Base-by-base conservation (phyloP, 306 rosid species). In the Medicago lupulina region DNA sequence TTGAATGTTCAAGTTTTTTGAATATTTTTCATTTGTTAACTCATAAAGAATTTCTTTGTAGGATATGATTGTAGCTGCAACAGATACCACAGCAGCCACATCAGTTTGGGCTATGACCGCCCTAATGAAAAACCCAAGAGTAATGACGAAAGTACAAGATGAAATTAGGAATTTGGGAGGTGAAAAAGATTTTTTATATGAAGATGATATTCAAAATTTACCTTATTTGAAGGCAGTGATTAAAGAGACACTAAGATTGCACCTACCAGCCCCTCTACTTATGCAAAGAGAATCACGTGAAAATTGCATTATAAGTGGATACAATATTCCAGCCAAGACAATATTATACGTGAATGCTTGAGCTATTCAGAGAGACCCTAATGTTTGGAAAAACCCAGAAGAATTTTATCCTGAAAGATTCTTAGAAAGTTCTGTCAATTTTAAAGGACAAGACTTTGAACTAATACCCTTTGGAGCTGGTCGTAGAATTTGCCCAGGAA, bases 191-290 rank as follows among this genome's bases (percentile, higher is more conserved):
- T 75, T 75, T 4, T 0, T 70, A 18, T 38, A 73, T 5, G 86
- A 78, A 66, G 25, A 67, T 36, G 80, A 82, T 1, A 18, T 78
- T 8, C 40, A 51, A 51, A 67, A 78, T 2, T 72, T 60, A 49
- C 16, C 63, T 0, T 82, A 82, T 50, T 50, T 82, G 0, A 78
- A 78, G 7, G 74, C 69, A 7, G 62, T 21, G 34, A 55, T 55
- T 9, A 55, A 55, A 55, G 62, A 55, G 14, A 55, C 62, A 0
- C 3, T 55, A 19, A 55, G 62, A 55, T 1, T 55, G 31, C 2
- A 55, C 4, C 62, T 55, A 10, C 62, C 62, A 1, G 34, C 62
- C n/a, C 34, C 62, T 19, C 3, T 55, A 2, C 62, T 55, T 19
- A 31, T 55, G 62, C 34, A 10, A 19, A 55, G 62, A 55, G 62